Conservation (phyloP, 495 filamentous ascomycete genomes). For the Usnea hakonensis region DNA sequence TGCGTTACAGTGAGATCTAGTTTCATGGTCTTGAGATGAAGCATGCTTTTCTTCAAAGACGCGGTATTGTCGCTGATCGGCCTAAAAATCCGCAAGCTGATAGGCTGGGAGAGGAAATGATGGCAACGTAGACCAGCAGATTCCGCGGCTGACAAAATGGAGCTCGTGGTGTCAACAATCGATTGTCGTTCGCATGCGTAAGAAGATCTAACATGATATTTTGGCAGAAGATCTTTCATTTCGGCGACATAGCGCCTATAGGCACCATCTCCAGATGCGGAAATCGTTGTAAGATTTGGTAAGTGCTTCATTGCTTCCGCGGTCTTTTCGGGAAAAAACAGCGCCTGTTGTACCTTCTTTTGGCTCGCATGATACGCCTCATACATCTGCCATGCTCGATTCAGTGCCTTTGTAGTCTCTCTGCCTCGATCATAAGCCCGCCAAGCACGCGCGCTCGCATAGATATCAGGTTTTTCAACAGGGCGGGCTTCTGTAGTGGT, state of each 20-base stretch:
- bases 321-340: neutral
- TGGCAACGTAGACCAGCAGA: neutral
- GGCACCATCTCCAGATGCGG: neutral
- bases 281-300: neutral
- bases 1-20: neutral
- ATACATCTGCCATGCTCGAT: neutral
- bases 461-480: neutral
- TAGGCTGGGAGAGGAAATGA: neutral
- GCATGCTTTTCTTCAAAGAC: neutral
- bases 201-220: neutral
- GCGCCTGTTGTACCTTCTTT: neutral
- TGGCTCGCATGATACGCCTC: neutral
- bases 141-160: neutral
- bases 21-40: neutral
- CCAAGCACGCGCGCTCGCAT: neutral
- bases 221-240: neutral
- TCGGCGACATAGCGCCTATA: neutral
- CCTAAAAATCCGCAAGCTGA: neutral
- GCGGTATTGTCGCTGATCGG: neutral
- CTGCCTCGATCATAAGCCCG: neutral
- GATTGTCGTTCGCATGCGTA: neutral
- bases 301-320: neutral
- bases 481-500: too few relatives aligned
- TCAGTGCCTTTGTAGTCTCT: neutral
- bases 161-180: neutral